phyloP scores from a whole-genome alignment of 176 grass and related monocot species.

The Stipa capillata region DNA sequence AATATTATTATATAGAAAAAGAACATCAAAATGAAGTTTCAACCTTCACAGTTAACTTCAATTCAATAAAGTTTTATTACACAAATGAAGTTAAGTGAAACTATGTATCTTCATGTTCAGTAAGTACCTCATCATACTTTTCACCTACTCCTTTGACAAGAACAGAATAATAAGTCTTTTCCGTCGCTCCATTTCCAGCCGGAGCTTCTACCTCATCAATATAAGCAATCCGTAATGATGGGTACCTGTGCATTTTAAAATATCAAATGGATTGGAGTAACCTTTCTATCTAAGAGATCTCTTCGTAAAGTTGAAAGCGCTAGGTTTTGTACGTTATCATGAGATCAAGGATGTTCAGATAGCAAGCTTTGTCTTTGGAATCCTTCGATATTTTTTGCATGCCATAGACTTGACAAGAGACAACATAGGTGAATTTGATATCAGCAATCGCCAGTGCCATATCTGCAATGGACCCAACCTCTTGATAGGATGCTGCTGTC shows the following conservation, averaged over 20 bases:
- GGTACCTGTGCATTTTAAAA: constrained; percentile 38
- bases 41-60: not conserved
- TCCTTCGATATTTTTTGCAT: constrained; percentile 74
- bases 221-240: constrained; percentile 81
- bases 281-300: not conserved
- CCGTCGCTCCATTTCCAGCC: constrained; percentile 19
- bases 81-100: constrained; percentile 10
- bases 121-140: constrained; percentile 77
- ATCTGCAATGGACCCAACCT: not conserved
- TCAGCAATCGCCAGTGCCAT: constrained; percentile 57
- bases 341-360: constrained; percentile 81
- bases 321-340: constrained; percentile 54
- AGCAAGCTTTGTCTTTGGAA: constrained; percentile 36
- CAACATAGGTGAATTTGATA: constrained; percentile 97
- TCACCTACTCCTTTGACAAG: constrained; percentile 79
- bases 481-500: constrained; percentile 27
- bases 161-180: constrained; percentile 95
- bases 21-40: not conserved
- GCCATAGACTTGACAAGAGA: constrained; percentile 92
- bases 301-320: not conserved
- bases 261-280: constrained; percentile 6
- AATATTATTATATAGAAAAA: not conserved
- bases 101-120: not conserved
- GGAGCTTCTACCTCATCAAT: constrained; percentile 72
- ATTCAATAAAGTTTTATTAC: not conserved